Percentiles rank a stretch among this genome's conserved stretches.
These are phyloP conservation scores for Penicillium sp. DNA, from an alignment of 2,329 filamentous ascomycete species.

Conservation along the genomic window DNA sequence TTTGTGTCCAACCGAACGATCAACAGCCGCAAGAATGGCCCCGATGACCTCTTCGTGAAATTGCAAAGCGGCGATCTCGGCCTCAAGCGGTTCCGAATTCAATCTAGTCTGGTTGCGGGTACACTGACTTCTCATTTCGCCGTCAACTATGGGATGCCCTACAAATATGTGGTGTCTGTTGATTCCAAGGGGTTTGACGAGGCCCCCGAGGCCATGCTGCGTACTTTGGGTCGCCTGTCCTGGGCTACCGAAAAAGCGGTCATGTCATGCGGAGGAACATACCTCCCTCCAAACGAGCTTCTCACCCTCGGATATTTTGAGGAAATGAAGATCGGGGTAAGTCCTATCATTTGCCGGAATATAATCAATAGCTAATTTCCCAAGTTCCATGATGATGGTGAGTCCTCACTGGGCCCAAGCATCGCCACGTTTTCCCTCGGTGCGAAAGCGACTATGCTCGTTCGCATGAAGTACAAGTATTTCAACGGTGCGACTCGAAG, in stretches of 20 bases:
- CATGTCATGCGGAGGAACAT: conserved; percentile 19
- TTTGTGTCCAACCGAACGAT: conserved; percentile 59
- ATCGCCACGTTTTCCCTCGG: conserved; percentile 60
- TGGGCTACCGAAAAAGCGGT: conserved; percentile 54
- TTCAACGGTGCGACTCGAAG: conserved; percentile 31
- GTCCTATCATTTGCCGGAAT: conserved; percentile 14
- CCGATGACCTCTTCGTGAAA: conserved; percentile 61
- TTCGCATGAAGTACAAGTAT: conserved; percentile 59
- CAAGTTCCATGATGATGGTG: conserved; percentile 62
- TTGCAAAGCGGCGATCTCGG: conserved; percentile 51
- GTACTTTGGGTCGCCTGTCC: conserved; percentile 52
- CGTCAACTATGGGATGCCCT: conserved; percentile 57
- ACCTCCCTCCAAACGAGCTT: conserved; percentile 56
- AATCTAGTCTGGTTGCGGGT: conserved; percentile 34
- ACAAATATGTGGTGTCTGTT: conserved; percentile 59
- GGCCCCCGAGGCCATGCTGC: conserved; percentile 45
- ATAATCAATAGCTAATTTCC: background rate
- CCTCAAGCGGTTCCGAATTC: conserved; percentile 46
- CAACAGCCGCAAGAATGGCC: conserved; percentile 55
- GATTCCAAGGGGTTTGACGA: conserved; percentile 46
- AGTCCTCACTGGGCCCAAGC: conserved; percentile 56
- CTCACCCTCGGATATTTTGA: conserved; percentile 59
- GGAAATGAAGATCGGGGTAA: conserved; percentile 54
- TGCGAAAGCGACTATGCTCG: conserved; percentile 52
- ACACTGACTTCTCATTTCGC: conserved; percentile 51